A percentile compares a stretch with the other conserved stretches of the same genome.
phyloP scores from a whole-genome alignment of 345 rosid species.

The Boechera divaricarpa region DNA sequence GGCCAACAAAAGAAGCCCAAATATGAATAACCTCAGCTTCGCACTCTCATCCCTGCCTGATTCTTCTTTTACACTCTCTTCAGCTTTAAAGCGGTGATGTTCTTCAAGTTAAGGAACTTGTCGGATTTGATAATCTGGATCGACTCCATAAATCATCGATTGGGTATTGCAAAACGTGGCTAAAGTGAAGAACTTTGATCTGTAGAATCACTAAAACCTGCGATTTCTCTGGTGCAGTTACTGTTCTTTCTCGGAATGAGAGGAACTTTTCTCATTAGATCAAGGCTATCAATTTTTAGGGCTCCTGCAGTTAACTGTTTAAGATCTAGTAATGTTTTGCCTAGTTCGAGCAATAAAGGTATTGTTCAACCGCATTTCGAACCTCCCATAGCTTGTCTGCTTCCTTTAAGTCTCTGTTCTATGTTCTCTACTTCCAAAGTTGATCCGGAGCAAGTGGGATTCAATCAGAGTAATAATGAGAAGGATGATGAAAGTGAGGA shows the following conservation, averaged over 20 bases:
- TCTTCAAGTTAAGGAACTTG: not conserved
- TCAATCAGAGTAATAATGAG: slow-evolving; percentile 13
- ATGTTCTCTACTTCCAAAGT: slow-evolving; percentile 29
- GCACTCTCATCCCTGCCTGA: no score
- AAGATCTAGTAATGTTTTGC: slow-evolving; percentile 22
- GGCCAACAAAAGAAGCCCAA: no score
- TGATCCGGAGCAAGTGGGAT: slow-evolving; percentile 2
- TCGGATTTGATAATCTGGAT: not conserved
- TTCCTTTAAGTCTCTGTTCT: slow-evolving; percentile 30
- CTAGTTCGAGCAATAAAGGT: not conserved
- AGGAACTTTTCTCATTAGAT: slow-evolving; percentile 39
- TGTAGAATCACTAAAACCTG: slow-evolving; percentile 24
- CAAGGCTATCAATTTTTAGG: slow-evolving; percentile 25
- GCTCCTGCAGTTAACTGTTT: slow-evolving; percentile 16
- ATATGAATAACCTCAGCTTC: no score
- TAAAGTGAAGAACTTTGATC: slow-evolving; percentile 34
- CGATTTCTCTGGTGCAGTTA: not conserved
- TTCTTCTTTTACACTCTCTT: no score
- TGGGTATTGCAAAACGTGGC: not conserved
- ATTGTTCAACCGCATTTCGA: slow-evolving; percentile 11
- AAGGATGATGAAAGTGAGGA: slow-evolving; percentile 35
- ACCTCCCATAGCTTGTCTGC: slow-evolving; percentile 5
- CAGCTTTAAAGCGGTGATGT: no score
- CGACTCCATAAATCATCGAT: not conserved
- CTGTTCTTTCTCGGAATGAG: slow-evolving; percentile 37